Evolutionary conservation across 768 basidiomycete species (phyloP).

Genomic region (Erythrobasidium yunnanense): DNA sequence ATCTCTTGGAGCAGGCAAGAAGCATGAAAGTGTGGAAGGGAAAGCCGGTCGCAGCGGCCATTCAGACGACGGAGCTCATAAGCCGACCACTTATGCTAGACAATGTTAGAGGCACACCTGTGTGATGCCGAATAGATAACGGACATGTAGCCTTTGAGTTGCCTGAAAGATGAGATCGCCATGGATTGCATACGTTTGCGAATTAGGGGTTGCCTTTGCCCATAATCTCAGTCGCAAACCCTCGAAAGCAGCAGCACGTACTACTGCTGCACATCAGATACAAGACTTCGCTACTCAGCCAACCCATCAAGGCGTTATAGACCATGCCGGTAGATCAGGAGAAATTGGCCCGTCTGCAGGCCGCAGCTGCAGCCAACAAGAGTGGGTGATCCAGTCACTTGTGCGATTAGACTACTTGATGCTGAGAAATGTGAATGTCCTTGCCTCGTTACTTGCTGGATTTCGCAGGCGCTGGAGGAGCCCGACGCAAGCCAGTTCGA

Average conservation of each 20-base stretch:
- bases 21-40: constrained; percentile 46
- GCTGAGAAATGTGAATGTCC: too few relatives aligned
- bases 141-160: too few relatives aligned
- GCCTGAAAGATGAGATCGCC: too few relatives aligned
- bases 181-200: too few relatives aligned
- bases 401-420: too few relatives aligned
- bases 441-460: background rate
- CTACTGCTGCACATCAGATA: too few relatives aligned
- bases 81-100: constrained; percentile 13
- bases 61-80: constrained; percentile 33
- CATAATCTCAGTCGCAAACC: too few relatives aligned
- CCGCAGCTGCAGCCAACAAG: constrained; percentile 20
- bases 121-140: too few relatives aligned
- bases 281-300: background rate
- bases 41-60: constrained; percentile 45
- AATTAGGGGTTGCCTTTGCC: too few relatives aligned
- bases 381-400: background rate
- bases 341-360: constrained; percentile 30
- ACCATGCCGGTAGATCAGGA: constrained; percentile 28
- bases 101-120: constrained; percentile 10
- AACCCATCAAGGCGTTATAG: too few relatives aligned
- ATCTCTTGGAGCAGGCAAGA: constrained; percentile 45
- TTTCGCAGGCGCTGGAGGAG: constrained; percentile 1
- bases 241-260: too few relatives aligned
- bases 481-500: constrained; percentile 10